phyloP scores from a whole-genome alignment of 768 basidiomycete genomes.

The Aureoboletus auriporus region DNA sequence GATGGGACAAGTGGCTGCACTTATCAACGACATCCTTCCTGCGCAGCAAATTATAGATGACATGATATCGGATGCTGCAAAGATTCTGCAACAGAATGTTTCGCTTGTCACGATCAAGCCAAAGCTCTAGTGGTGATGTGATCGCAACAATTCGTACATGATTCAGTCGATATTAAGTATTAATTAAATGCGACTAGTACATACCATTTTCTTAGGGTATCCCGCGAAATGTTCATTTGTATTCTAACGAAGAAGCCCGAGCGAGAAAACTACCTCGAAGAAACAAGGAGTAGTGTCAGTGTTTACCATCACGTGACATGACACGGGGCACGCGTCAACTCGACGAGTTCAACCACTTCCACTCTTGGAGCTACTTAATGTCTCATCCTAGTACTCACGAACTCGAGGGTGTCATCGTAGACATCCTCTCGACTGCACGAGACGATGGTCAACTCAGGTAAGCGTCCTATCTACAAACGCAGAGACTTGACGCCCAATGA shows the following conservation, averaged over 20 bases:
- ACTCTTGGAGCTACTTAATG: conserved; percentile 1
- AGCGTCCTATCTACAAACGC: background rate
- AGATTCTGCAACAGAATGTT: conserved; percentile 40
- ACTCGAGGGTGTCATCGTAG: conserved; percentile 17
- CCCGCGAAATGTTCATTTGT: too few relatives aligned
- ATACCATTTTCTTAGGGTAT: too few relatives aligned
- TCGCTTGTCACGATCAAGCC: conserved; percentile 41
- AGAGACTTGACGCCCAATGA: background rate
- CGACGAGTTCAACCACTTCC: background rate
- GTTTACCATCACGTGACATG: conserved; percentile 12
- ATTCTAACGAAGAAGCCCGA: too few relatives aligned
- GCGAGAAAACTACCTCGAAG: too few relatives aligned
- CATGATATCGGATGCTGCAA: conserved; percentile 64
- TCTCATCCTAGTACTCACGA: conserved; percentile 12
- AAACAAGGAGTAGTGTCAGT: too few relatives aligned
- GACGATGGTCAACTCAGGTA: conserved; percentile 20
- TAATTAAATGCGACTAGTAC: too few relatives aligned
- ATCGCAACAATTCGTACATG: too few relatives aligned
- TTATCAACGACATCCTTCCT: conserved; percentile 73
- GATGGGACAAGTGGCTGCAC: conserved; percentile 77
- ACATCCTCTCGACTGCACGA: conserved; percentile 20
- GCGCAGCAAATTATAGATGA: conserved; percentile 80
- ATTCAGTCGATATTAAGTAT: too few relatives aligned
- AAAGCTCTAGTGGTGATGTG: conserved; percentile 38
- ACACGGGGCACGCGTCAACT: background rate